A percentile compares a stretch with the other conserved stretches of the same genome.
These are phyloP conservation scores for Debaryomyces maramus DNA, from an alignment of 805 yeast species.

Conservation along the genomic window DNA sequence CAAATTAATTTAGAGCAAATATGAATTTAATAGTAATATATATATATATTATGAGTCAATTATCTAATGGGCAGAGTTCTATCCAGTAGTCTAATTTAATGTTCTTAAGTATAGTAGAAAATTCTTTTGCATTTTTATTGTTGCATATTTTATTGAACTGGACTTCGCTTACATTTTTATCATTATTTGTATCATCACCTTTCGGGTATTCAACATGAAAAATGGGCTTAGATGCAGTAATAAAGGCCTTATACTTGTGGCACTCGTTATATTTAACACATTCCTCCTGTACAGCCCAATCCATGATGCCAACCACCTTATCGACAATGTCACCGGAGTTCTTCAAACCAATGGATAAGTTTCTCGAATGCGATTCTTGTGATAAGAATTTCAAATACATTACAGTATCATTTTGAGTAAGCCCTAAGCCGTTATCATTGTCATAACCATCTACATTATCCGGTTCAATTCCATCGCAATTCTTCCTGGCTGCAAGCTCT, in stretches of 20 bases:
- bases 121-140: constrained; percentile 10
- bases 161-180: constrained; percentile 7
- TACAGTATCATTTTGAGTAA: constrained; percentile 21
- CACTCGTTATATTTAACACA: constrained; percentile 27
- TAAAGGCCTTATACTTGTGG: constrained; percentile 13
- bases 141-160: constrained; percentile 9
- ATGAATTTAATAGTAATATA: too few species aligned
- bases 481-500: constrained; percentile 17
- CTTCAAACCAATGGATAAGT: constrained; percentile 24
- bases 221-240: constrained; percentile 18
- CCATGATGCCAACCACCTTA: constrained; percentile 15
- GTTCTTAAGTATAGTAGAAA: constrained; percentile 22
- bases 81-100: constrained; percentile 23
- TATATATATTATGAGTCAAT: too few species aligned
- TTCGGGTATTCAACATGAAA: constrained; percentile 29
- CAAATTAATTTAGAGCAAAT: too few species aligned
- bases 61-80: constrained; percentile 4
- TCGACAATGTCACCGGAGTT: constrained; percentile 22
- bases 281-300: constrained; percentile 28
- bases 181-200: constrained; percentile 12
- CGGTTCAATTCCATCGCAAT: constrained; percentile 31
- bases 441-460: constrained; percentile 29
- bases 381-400: constrained; percentile 23
- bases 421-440: constrained; percentile 25
- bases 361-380: constrained; percentile 14